A percentile compares a stretch with the other conserved stretches of the same genome.
Evolutionary conservation across 495 filamentous ascomycete species (phyloP).

Genomic region (Neurospora sp.): DNA sequence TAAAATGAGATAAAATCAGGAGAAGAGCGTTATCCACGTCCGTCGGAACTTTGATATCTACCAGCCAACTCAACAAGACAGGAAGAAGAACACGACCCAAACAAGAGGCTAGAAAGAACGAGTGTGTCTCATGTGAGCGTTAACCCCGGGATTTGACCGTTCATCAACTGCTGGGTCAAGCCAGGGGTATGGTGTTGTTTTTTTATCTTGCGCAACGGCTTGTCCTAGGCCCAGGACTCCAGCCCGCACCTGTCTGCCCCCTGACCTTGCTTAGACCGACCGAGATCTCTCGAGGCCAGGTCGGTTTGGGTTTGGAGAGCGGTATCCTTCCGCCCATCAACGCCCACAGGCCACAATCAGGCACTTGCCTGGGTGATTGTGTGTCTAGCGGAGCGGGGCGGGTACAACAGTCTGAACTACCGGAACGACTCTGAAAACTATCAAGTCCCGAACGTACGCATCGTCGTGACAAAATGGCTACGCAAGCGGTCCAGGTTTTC

Average conservation of each 20-base stretch:
- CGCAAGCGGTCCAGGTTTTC: slow-evolving; percentile 28
- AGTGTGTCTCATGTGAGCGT: background rate
- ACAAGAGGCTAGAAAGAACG: background rate
- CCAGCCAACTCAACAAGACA: background rate
- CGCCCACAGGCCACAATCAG: background rate
- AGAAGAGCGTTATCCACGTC: background rate
- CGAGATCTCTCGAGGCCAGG: background rate
- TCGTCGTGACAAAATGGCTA: slow-evolving; percentile 28
- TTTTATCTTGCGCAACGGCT: background rate
- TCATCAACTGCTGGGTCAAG: background rate
- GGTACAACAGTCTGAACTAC: background rate
- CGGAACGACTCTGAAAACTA: background rate
- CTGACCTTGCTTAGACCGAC: background rate
- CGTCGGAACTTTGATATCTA: background rate
- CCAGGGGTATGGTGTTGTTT: background rate
- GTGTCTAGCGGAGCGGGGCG: background rate
- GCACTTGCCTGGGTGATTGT: background rate
- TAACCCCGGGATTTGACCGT: background rate
- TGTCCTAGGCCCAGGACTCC: background rate
- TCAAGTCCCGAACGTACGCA: slow-evolving; percentile 17
- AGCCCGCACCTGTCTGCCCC: background rate
- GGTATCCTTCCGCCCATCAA: background rate
- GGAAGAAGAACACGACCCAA: background rate
- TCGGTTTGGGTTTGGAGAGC: background rate
- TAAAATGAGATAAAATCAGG: background rate